Base-by-base conservation (phyloP, 441 rosid genomes). In the Populus hybrid region DNA sequence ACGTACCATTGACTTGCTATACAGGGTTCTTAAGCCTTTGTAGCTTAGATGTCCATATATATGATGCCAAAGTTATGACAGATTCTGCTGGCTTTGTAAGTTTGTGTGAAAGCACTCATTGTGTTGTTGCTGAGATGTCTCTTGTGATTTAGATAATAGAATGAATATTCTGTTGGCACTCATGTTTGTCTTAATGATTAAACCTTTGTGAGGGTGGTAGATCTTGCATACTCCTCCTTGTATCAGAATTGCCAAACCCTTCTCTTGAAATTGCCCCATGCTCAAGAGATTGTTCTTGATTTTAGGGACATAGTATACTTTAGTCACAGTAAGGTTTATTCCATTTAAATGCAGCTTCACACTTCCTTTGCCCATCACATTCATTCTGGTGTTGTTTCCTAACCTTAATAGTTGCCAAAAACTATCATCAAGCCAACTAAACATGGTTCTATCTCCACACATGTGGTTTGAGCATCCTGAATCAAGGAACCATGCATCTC, bases 31-130 rank as follows among this genome's bases (percentile, higher is more conserved):
- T 18, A 77, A 36, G 9, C 64, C 75, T 5, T 63, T 63, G 23
- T 59, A 77, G 30, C 70, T 77, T 9, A 70, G 11, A 64, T 77
- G 75, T 14, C 70, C 70, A 26, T 38, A 77, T 38, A 46, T 63
- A 0, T 1, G 2, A 11, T 77, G 79, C 70, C 70, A 77, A 26
- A 77, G n/a, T 1, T 71, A 18, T 23, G 40, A n/a, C 11, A 61
- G 19, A 5, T 69, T 12, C 12, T 68, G 6, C 30, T 28, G 30
- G 4, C 4, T 1, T 28, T 28, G 30, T 28, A 3, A 28, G 30
- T 2, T 28, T 28, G 30, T 28, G 30, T 28, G 4, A 2, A 3
- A 2, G 3, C 30, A 28, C 30, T 28, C 30, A 28, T 28, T 3
- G 4, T 28, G 30, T 28, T 28, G 4, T 28, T 28, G 4, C 30